Base-by-base conservation (phyloP, 805 yeast genomes). In the Monosporozyma aerobia region DNA sequence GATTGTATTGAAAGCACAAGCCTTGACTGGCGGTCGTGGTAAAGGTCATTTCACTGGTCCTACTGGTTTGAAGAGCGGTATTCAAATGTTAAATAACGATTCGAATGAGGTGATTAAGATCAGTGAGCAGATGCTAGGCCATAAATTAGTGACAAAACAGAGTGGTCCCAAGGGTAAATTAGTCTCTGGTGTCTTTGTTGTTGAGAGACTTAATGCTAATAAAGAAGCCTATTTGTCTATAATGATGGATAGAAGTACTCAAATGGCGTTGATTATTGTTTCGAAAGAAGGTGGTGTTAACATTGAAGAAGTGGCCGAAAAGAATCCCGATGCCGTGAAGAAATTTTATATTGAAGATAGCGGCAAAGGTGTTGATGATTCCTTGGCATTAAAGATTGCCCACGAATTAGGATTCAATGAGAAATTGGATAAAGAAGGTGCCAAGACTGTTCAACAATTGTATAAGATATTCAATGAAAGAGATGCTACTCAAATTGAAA, bases 261-360 rank as follows among this genome's bases (percentile, higher is more conserved):
- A 90, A 74, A 77, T 80, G 61, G 96, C 98, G 55, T 78, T 94
- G 75, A 87, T 94, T 67, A 96, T 94, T 59, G 97, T 97, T 49
- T 90, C 97, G 35, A 77, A 95, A 58, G 94, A 94, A 76, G 99
- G 99, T 77, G 99, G 99, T 78, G 90, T 94, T 96, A 97, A 94
- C 76, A 94, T 94, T 67, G 99, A 94, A 79, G 96, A 96, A 71
- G 98, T 94, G 62, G 99, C 99, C 56, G 84, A 83, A 61, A 82
- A 79, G 63, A 84, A 81, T 72, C 99, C 99, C 51, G 81, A 80
- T 53, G 96, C 96, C 61, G 94, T 94, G 76, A 85, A 88, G 75
- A 83, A 92, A 59, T 89, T 83, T 79, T 78, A 85, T 59, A 82
- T 94, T 55, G 83, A 85, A 62, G 78, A 88, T 63, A 78, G 83